A percentile compares a stretch with the other conserved stretches of the same genome.
phyloP scores from a whole-genome alignment of 148 eudicot species.

The Rhododendron simsii region DNA sequence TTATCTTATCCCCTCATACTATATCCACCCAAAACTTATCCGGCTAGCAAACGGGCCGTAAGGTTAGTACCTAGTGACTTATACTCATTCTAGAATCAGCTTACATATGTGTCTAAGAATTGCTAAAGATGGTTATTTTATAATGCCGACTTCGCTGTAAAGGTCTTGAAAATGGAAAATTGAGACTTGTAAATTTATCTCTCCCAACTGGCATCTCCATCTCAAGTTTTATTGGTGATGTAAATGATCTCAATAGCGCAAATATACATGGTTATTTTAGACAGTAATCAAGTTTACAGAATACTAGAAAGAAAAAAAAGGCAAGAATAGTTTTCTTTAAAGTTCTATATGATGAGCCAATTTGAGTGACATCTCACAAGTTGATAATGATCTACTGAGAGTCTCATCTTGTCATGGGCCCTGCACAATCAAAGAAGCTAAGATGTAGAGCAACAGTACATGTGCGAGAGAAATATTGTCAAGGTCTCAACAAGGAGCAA shows the following conservation, averaged over 20 bases:
- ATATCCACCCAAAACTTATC: background rate
- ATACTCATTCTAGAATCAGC: background rate
- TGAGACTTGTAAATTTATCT: background rate
- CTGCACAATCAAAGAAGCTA: background rate
- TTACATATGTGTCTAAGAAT: background rate
- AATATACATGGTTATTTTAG: background rate
- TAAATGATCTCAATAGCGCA: background rate
- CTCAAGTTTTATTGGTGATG: background rate
- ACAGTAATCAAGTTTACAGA: background rate
- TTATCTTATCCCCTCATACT: background rate
- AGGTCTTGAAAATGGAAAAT: background rate
- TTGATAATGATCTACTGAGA: background rate
- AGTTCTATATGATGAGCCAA: background rate
- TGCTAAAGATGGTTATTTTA: background rate
- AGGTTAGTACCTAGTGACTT: background rate
- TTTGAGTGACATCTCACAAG: background rate
- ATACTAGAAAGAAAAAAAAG: background rate
- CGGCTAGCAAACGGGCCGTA: background rate
- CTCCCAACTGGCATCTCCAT: background rate
- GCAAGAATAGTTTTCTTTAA: background rate
- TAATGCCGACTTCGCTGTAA: background rate
- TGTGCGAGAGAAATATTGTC: background rate
- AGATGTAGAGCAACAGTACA: background rate
- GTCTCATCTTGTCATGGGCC: background rate
- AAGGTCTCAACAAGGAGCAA: background rate